Evolutionary conservation across 2,329 filamentous ascomycete species (phyloP), one percentile per base, ranked within the genome.

Genomic region (Ophiostoma australiae): DNA sequence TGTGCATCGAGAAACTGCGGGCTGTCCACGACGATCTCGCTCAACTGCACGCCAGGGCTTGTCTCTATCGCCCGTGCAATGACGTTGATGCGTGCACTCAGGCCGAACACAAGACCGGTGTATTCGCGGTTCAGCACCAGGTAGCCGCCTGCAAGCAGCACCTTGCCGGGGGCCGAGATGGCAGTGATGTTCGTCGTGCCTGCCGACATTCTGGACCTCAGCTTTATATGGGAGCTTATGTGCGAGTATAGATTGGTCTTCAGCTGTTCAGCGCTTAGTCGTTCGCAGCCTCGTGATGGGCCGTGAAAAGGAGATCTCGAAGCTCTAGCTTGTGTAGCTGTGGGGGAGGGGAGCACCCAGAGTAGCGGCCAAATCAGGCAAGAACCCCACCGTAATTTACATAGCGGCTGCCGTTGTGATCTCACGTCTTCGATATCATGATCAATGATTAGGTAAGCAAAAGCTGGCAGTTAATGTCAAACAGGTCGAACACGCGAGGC

Each of bases 121-220:
- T 97, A 93, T 73, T 86, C 84, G 73, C 92, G 89, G 82, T 98
- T 94, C 66, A 99, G 89, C 31, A 97, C 94, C 66, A 98, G 89
- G 81, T 98, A 99, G 73, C 95, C 95, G 74, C 95, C 95, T 4
- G 94, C 93, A 70, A 98, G 87, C 74, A 99, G 87, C 73, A 99
- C 95, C 83, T 99, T 99, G 76, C 95, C 95, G 23, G 95, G 95
- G 31, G 95, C 94, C 74, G 95, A 98, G 75, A 97, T 87, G 77
- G 89, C 90, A 33, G 78, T 81, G 68, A 82, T 81, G 73, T 72
- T 70, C 11, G 68, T 58, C 35, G 72, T 31, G 52, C 69, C 70
- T 5, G 72, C 61, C 52, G 65, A 44, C 74, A 74, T 74, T 35
- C 13, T 37, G 48, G 4, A 27, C 8, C 4, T 65, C 7, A 20